Evolutionary conservation across 2,329 filamentous ascomycete species (phyloP).

Genomic region (Diaporthe destruens): DNA sequence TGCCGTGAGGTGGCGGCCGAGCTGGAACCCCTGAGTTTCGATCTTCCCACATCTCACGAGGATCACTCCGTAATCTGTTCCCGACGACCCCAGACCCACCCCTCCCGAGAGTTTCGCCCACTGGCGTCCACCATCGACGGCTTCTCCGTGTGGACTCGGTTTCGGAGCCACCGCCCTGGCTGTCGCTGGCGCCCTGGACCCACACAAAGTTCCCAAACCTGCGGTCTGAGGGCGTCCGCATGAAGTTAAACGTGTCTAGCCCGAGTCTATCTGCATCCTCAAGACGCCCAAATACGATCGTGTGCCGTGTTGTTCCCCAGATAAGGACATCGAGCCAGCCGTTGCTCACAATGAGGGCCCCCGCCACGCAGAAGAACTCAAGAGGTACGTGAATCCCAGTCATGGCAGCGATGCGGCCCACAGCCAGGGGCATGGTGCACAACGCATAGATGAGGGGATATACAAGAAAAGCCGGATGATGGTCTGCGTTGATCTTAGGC

Average conservation of each 20-base stretch:
- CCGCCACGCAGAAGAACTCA: conserved; percentile 63
- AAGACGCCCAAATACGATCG: conserved; percentile 47
- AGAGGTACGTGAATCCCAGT: conserved; percentile 60
- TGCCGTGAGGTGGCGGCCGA: conserved; percentile 18
- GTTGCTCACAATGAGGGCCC: conserved; percentile 63
- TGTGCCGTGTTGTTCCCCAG: conserved; percentile 48
- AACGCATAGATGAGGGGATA: conserved; percentile 74
- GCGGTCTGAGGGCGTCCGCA: conserved; percentile 48
- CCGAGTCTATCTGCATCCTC: conserved; percentile 49
- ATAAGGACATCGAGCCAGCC: conserved; percentile 53
- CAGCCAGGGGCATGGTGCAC: conserved; percentile 71
- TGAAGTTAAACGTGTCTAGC: conserved; percentile 53
- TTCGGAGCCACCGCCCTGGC: conserved; percentile 14
- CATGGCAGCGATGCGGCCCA: conserved; percentile 70
- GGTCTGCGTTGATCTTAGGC: conserved; percentile 34
- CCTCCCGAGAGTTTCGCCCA: conserved; percentile 22
- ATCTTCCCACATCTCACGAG: conserved; percentile 27
- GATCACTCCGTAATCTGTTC: conserved; percentile 20
- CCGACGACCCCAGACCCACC: conserved; percentile 30
- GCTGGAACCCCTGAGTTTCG: conserved; percentile 22
- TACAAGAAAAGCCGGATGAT: conserved; percentile 63
- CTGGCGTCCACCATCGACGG: conserved; percentile 35
- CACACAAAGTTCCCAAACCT: conserved; percentile 50
- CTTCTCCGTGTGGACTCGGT: conserved; percentile 32
- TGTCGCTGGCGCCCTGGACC: conserved; percentile 46